Conservation (phyloP, 805 yeast species). For the Lachancea nothofagi region DNA sequence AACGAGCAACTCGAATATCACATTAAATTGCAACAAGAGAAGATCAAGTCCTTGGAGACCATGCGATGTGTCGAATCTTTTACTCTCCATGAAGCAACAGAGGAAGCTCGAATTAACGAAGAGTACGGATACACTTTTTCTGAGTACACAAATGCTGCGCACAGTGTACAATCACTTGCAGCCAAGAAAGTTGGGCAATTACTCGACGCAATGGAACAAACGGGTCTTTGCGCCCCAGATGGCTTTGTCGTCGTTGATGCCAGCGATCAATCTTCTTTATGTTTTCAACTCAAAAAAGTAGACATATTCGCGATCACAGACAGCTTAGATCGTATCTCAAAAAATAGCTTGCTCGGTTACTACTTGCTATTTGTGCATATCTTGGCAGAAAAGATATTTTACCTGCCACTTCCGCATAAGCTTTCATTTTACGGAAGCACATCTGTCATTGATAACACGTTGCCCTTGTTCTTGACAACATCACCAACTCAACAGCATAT, state of each 20-base stretch:
- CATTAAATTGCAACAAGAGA: not conserved
- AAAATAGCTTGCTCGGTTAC: slow-evolving; percentile 27
- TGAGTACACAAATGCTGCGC: slow-evolving; percentile 18
- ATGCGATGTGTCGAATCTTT: not conserved
- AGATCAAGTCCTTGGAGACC: not conserved
- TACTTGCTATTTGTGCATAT: slow-evolving; percentile 23
- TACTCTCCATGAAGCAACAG: not conserved
- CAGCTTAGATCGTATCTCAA: slow-evolving; percentile 9
- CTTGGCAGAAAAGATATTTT: slow-evolving; percentile 17
- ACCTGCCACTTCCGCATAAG: slow-evolving; percentile 21
- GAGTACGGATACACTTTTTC: slow-evolving; percentile 27
- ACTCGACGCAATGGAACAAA: slow-evolving; percentile 14
- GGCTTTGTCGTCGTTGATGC: slow-evolving; percentile 12
- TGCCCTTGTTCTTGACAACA: slow-evolving; percentile 23
- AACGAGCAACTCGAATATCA: not conserved
- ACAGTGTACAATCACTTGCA: slow-evolving; percentile 14
- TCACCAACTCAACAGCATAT: slow-evolving; percentile 13
- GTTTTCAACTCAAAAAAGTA: slow-evolving; percentile 1
- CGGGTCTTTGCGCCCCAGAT: slow-evolving; percentile 13
- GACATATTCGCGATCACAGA: slow-evolving; percentile 7
- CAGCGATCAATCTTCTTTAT: not conserved
- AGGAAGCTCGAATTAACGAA: slow-evolving; percentile 12
- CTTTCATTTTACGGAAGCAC: slow-evolving; percentile 27
- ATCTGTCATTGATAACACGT: slow-evolving; percentile 18
- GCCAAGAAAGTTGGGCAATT: slow-evolving; percentile 19